Evolutionary conservation across 2,329 filamentous ascomycete genomes (phyloP), one percentile per base, ranked within the genome.

Genomic region (Fusarium sp.): DNA sequence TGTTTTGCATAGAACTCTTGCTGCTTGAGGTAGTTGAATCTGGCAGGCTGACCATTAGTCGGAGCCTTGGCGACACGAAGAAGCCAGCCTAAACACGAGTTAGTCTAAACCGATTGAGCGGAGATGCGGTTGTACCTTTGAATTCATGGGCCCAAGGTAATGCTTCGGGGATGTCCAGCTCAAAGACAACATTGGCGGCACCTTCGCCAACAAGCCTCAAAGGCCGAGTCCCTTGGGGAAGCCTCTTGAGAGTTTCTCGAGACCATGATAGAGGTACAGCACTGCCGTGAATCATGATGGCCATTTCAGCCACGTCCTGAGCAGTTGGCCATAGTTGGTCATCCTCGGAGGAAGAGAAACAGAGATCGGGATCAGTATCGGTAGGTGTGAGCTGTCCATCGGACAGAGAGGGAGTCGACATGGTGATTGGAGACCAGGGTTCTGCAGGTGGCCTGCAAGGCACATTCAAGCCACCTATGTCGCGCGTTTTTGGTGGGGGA

Each of bases 141-240:
- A 82, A 82, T 70, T 80, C 75, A 7, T 76, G 73, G 50, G 77
- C 76, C 48, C 81, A 73, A 41, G 80, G 71, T 63, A 81, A 75
- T 66, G 77, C 77, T 67, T 82, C 77, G 6, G 84, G 82, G 23
- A 86, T 70, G 54, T 85, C 83, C 66, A 93, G 87, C 75, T 88
- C 88, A 78, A 94, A 95, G 72, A 95, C 92, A 61, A 92, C 88
- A 81, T 97, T 96, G 63, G 94, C 93, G 27, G 93, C 92, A 27
- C 94, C 94, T 81, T 97, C 94, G 30, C 87, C 88, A 25, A 91
- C 82, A 67, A 90, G 84, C 62, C 81, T 80, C 60, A 83, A 72
- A 16, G 82, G 81, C 30, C 77, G 80, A 43, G 81, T 80, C 34
- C 81, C 82, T 52, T 69, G 72, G 30, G 83, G 82, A 7, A 84